Evolutionary conservation across 331 rosid species (phyloP).

Genomic region (Quercus phellos): DNA sequence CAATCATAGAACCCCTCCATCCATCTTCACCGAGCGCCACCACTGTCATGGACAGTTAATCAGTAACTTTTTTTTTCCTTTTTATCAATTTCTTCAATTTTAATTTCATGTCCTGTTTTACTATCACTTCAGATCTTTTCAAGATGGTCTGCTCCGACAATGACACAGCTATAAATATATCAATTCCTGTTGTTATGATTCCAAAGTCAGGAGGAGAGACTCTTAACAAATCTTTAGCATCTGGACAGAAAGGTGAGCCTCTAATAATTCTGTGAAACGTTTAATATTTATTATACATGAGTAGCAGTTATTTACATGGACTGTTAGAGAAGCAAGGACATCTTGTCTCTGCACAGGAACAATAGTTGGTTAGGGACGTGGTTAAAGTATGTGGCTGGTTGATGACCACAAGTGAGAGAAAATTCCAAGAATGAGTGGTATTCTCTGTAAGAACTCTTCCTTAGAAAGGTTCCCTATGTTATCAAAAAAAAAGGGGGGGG

Average conservation of each 20-base stretch:
- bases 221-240: constrained; percentile 36
- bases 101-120: not conserved
- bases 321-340: not conserved
- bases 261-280: constrained; percentile 1
- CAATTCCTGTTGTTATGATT: constrained; percentile 70
- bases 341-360: not conserved
- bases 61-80: not conserved
- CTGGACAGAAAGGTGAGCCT: constrained; percentile 56
- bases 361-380: not conserved
- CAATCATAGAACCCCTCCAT: too few relatives aligned
- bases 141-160: constrained; percentile 62
- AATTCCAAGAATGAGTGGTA: not conserved
- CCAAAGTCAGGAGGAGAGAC: constrained; percentile 53
- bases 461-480: too few relatives aligned
- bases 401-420: not conserved
- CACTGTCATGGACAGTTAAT: not conserved
- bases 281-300: not conserved
- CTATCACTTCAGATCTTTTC: constrained; percentile 46
- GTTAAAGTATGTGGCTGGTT: not conserved
- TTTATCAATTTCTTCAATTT: not conserved
- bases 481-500: too few relatives aligned
- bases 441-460: not conserved
- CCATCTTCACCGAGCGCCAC: too few relatives aligned
- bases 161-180: constrained; percentile 32
- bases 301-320: not conserved